These are phyloP conservation scores for Isoetes engelmannii DNA, from an alignment of 83 land plant species.

Conservation along the genomic window DNA sequence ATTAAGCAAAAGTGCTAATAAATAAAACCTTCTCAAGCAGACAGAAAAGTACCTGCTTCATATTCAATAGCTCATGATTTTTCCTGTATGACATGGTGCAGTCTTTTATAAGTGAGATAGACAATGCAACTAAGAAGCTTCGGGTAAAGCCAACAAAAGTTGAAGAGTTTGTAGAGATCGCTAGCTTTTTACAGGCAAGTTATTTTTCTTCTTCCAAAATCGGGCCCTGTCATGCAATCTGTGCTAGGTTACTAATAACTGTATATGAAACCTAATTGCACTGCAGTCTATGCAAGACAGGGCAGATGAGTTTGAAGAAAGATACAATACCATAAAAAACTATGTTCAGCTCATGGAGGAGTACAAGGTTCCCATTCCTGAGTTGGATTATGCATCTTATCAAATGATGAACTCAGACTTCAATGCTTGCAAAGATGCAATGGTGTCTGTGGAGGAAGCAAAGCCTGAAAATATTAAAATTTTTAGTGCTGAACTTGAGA, in stretches of 20 bases:
- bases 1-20: too few relatives aligned
- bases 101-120: slow-evolving; percentile 26
- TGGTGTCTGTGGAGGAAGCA: slow-evolving; percentile 24
- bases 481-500: slow-evolving; percentile 27
- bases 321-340: slow-evolving; percentile 18
- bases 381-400: slow-evolving; percentile 28
- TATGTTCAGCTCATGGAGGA: slow-evolving; percentile 23
- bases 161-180: slow-evolving; percentile 34
- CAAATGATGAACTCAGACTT: slow-evolving; percentile 29
- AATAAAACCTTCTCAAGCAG: too few relatives aligned
- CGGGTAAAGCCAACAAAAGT: slow-evolving; percentile 16
- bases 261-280: neutral
- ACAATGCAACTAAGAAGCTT: slow-evolving; percentile 22
- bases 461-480: slow-evolving; percentile 28
- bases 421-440: slow-evolving; percentile 32
- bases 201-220: neutral
- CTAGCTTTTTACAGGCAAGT: slow-evolving; percentile 16
- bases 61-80: neutral
- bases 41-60: too few relatives aligned
- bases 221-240: neutral
- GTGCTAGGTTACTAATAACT: neutral
- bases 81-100: slow-evolving; percentile 1
- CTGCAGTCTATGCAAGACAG: slow-evolving; percentile 21
- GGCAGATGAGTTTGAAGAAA: slow-evolving; percentile 20
- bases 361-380: slow-evolving; percentile 27